These are phyloP conservation scores for Scheffersomyces cryptocercus DNA, from an alignment of 1,139 yeast species.

Conservation along the genomic window DNA sequence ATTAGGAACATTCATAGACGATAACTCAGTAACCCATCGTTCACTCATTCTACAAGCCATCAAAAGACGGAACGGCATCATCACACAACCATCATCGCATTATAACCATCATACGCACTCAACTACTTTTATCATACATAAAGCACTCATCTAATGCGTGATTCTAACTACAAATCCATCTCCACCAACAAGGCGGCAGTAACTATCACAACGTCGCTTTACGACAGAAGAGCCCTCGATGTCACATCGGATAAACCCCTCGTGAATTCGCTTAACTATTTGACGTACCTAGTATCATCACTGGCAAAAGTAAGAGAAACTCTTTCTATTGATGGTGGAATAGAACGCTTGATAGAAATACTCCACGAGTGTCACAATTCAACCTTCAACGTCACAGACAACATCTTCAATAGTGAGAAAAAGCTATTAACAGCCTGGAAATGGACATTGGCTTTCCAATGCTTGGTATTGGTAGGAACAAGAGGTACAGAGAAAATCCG, in stretches of 20 bases:
- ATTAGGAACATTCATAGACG: too few relatives aligned
- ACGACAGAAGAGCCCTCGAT: conserved; percentile 91
- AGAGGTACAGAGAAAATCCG: conserved; percentile 88
- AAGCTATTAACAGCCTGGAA: conserved; percentile 83
- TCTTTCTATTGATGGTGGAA: conserved; percentile 84
- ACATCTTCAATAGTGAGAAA: conserved; percentile 46
- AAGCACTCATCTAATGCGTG: conserved; percentile 60
- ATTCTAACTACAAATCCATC: conserved; percentile 80
- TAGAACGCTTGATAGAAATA: conserved; percentile 83
- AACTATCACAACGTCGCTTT: conserved; percentile 81
- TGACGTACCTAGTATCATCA: conserved; percentile 83
- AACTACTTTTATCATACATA: too few relatives aligned
- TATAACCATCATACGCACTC: too few relatives aligned
- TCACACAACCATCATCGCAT: too few relatives aligned
- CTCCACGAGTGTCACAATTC: conserved; percentile 71
- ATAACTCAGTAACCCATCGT: too few relatives aligned
- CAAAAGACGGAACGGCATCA: too few relatives aligned
- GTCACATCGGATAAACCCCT: conserved; percentile 87
- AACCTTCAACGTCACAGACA: conserved; percentile 31
- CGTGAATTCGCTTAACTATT: conserved; percentile 86
- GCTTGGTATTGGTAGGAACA: conserved; percentile 86
- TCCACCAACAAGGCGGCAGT: conserved; percentile 85
- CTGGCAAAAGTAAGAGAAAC: conserved; percentile 91
- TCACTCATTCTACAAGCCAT: too few relatives aligned
- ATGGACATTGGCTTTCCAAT: conserved; percentile 94